Evolutionary conservation across 257 asterid genomes (phyloP).

Genomic region (Gentiana straminea): DNA sequence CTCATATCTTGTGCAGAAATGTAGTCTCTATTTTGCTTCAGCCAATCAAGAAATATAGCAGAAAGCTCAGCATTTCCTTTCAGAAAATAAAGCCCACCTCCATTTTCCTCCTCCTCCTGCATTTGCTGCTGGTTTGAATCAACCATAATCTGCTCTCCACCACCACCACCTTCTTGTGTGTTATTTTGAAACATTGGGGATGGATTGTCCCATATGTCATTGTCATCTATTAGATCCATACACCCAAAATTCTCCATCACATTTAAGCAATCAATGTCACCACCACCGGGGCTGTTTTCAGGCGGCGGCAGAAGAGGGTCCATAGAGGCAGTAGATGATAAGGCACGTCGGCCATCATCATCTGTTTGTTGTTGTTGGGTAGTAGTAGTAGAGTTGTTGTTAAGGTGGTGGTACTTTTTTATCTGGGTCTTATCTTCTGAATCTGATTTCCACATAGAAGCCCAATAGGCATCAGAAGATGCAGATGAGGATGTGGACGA

Average conservation of each 20-base stretch:
- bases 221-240: constrained; percentile 45
- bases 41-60: constrained; percentile 65
- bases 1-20: constrained; percentile 83
- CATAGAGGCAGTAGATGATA: constrained; percentile 45
- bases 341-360: not conserved
- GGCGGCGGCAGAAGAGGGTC: constrained; percentile 9
- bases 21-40: constrained; percentile 63
- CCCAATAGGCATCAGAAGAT: constrained; percentile 25
- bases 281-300: constrained; percentile 8
- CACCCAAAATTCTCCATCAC: constrained; percentile 56
- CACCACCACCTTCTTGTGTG: constrained; percentile 14
- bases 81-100: constrained; percentile 26
- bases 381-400: no score
- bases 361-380: no score
- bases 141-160: not conserved
- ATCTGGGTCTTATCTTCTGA: constrained; percentile 15
- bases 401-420: not conserved
- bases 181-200: constrained; percentile 38
- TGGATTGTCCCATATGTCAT: constrained; percentile 59
- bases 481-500: constrained; percentile 35
- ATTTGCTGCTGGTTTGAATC: not conserved
- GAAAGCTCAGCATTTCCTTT: constrained; percentile 59
- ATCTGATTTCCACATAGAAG: constrained; percentile 33
- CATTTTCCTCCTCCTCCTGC: not conserved
- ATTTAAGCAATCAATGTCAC: constrained; percentile 34